phyloP scores from a whole-genome alignment of 108 stramenopile genomes.

The Cyclotella baltica region DNA sequence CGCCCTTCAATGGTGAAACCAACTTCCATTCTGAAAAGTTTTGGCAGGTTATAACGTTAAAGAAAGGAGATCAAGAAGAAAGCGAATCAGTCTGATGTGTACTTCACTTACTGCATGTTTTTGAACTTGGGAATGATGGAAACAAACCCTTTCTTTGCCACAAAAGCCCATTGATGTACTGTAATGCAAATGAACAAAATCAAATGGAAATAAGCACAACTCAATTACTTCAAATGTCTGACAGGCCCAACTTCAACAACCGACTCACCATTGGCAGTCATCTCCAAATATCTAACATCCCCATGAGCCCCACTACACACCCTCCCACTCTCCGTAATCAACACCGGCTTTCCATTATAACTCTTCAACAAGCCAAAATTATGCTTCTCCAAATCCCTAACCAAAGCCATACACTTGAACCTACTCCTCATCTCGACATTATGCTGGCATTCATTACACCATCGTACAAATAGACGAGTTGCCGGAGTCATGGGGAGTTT shows the following conservation, averaged over 20 bases:
- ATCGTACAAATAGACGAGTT: conserved; percentile 54
- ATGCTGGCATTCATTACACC: conserved; percentile 57
- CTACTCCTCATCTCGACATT: conserved; percentile 49
- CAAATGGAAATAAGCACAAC: not conserved
- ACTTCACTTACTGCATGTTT: conserved; percentile 47
- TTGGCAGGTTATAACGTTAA: too few species aligned
- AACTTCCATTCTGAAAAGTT: conserved; percentile 56
- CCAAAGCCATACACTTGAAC: conserved; percentile 70
- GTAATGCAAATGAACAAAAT: not conserved
- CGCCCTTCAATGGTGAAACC: conserved; percentile 73
- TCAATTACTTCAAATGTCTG: not conserved
- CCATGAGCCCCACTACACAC: conserved; percentile 44
- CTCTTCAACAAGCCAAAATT: conserved; percentile 58
- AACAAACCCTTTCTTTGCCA: conserved; percentile 74
- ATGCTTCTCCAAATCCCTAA: conserved; percentile 54
- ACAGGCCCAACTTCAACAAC: not conserved
- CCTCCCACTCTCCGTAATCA: conserved; percentile 66
- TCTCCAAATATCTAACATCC: conserved; percentile 56
- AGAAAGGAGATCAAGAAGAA: not conserved
- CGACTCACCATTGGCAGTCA: conserved; percentile 60
- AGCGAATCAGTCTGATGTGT: too few species aligned
- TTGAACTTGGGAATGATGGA: conserved; percentile 63
- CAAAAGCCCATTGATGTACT: conserved; percentile 64
- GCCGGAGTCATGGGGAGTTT: conserved; percentile 52
- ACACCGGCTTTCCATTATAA: conserved; percentile 76